Percentiles rank a stretch among this genome's conserved stretches.
Evolutionary conservation across 371 early-diverging fungal species (phyloP).

Genomic region (Apophysomyces elegans): DNA sequence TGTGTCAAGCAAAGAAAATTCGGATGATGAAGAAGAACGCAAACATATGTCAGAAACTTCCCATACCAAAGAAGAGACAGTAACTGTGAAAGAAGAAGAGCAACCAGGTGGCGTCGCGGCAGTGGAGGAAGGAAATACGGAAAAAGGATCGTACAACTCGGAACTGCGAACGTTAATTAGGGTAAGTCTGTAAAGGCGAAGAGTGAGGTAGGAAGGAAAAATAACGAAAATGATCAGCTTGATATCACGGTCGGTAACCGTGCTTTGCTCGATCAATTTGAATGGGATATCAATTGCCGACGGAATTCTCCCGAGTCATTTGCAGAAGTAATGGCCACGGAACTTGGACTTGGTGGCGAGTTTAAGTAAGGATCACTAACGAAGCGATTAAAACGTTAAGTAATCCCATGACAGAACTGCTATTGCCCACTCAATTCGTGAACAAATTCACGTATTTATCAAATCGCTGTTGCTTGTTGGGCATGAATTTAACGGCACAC

Average conservation of each 20-base stretch:
- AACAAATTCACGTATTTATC: constrained; percentile 84
- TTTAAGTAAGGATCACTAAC: constrained; percentile 63
- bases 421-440: constrained; percentile 92
- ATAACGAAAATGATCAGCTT: constrained; percentile 46
- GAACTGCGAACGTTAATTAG: constrained; percentile 62
- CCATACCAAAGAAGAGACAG: constrained; percentile 9
- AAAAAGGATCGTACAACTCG: constrained; percentile 27
- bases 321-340: constrained; percentile 68
- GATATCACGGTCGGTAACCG: constrained; percentile 86
- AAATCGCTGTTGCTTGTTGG: constrained; percentile 85
- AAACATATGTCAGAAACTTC: neutral
- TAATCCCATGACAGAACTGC: constrained; percentile 64
- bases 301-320: constrained; percentile 79
- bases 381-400: constrained; percentile 3
- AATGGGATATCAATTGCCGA: constrained; percentile 86
- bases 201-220: neutral
- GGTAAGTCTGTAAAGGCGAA: constrained; percentile 30
- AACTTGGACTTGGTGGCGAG: constrained; percentile 76
- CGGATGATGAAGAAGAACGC: constrained; percentile 16
- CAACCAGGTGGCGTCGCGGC: constrained; percentile 22
- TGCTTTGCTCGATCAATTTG: constrained; percentile 87
- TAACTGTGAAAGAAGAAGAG: constrained; percentile 9
- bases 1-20: constrained; percentile 18
- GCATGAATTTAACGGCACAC: constrained; percentile 68
- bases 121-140: constrained; percentile 27